These are phyloP conservation scores for Chrysoporthe deuterocubensis DNA, from an alignment of 2,329 filamentous ascomycete species.

Conservation along the genomic window DNA sequence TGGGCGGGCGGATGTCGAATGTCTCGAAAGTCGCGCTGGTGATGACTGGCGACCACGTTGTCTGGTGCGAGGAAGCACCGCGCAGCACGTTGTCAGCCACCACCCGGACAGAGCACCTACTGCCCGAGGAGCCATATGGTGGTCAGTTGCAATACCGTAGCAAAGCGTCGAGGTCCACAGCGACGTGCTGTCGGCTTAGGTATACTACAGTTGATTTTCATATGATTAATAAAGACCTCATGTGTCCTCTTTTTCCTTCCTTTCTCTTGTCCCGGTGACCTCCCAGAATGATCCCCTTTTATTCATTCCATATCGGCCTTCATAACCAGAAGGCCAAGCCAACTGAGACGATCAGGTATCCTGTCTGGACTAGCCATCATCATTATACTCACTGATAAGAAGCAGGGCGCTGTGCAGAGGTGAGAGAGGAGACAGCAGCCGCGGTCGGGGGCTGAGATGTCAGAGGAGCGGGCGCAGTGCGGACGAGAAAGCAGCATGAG, in stretches of 20 bases:
- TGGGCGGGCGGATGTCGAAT: no score
- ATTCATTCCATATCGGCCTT: background rate
- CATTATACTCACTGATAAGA: constrained; percentile 16
- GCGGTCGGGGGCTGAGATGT: background rate
- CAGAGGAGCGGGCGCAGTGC: constrained; percentile 2
- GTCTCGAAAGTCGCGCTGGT: no score
- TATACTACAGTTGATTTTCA: background rate
- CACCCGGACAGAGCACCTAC: no score
- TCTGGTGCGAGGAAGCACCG: no score
- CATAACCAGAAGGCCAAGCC: background rate
- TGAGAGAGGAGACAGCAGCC: background rate
- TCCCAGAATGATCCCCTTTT: background rate
- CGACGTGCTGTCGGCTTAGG: background rate
- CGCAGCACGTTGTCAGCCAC: no score
- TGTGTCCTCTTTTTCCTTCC: background rate
- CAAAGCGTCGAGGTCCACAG: background rate
- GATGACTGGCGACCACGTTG: no score
- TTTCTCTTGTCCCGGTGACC: background rate
- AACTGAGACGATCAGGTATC: background rate
- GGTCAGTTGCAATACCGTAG: no score
- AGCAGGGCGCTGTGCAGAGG: background rate
- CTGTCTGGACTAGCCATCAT: constrained; percentile 5
- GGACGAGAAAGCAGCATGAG: background rate
- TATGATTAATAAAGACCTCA: background rate
- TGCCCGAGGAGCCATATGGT: no score